Base-by-base conservation (phyloP, 106 monocot genomes). In the Phalaenopsis equestris region DNA sequence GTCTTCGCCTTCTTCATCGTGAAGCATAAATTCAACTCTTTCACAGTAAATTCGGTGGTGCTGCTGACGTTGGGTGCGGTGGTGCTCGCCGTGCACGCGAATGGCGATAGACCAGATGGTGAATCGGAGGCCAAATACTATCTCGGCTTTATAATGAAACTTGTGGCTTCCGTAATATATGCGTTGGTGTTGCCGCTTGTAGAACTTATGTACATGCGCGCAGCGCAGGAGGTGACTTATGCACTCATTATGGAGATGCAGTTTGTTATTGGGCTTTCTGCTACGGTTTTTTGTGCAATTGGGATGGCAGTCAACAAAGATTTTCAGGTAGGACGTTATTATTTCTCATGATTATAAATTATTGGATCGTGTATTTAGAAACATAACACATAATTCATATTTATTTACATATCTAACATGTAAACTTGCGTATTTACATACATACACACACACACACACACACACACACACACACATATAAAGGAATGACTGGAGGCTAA, bases 221-320 rank as follows among this genome's bases (percentile, higher is more conserved):
- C 77, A 14, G 52, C 65, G 42, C 56, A 55, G 21, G 81, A 41
- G n/a, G 64, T 52, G 24, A 74, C 77, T 19, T 79, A 85, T 42
- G 30, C 57, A 2, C 36, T 73, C 3, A 78, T 74, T 11, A 61
- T 73, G 56, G 79, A 85, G 57, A 72, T 78, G 57, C 80, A 85
- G 56, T 41, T 86, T 15, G 70, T 86, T 18, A 81, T 85, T 15
- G 81, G 81, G 0, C 37, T 72, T 19, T 72, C 45, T 43, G 82
- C 85, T 5, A 85, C 85, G 1, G 48, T 49, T 2, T 82, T 86
- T 18, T 86, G 86, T 41, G 56, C 79, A 1, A 52, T 86, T 2
- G 86, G 82, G 56, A 86, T 86, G 86, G 0, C 76, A 0, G 36
- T 86, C 17, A 86, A 76, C 76, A 55, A 75, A 1, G 82, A 86